A percentile compares a stretch with the other conserved stretches of the same genome.
Conservation (phyloP, 2,329 filamentous ascomycete species). For the Fusarium burgessii region DNA sequence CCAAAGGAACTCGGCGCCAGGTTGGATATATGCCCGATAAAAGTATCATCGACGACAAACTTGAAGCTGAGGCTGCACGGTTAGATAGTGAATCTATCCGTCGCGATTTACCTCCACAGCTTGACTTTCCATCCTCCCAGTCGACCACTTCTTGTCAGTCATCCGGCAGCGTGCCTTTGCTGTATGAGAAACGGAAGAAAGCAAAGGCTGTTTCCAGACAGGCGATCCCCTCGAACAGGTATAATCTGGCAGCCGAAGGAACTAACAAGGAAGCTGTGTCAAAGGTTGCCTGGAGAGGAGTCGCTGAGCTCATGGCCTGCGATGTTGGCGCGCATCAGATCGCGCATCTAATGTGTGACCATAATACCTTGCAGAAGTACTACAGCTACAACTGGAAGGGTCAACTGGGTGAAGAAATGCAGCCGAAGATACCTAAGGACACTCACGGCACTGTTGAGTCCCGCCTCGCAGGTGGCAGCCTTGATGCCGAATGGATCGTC, state of each 20-base stretch:
- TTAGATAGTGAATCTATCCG: constrained; percentile 23
- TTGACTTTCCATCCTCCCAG: constrained; percentile 6
- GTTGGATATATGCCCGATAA: too few species aligned
- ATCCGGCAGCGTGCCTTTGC: not conserved
- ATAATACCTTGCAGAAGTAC: not conserved
- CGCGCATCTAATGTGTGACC: constrained; percentile 28
- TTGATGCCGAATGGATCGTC: constrained; percentile 51
- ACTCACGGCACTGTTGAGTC: constrained; percentile 51
- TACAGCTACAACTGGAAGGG: constrained; percentile 38
- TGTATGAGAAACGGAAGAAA: constrained; percentile 4
- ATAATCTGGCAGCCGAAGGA: not conserved
- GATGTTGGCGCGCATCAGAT: constrained; percentile 42
- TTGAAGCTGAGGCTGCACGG: not conserved
- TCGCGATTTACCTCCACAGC: constrained; percentile 21
- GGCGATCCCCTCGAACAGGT: not conserved
- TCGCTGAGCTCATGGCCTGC: constrained; percentile 43
- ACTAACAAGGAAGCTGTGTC: not conserved
- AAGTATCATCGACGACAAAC: not conserved
- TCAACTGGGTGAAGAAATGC: constrained; percentile 21
- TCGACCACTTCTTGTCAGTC: not conserved
- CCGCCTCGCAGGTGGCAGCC: constrained; percentile 51
- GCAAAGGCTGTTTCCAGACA: not conserved
- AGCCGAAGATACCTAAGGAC: not conserved
- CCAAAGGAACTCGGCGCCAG: not conserved
- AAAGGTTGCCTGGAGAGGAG: constrained; percentile 38